These are phyloP conservation scores for Hsuehochloa calcarea DNA, from an alignment of 176 grass and related monocot species.

Conservation along the genomic window DNA sequence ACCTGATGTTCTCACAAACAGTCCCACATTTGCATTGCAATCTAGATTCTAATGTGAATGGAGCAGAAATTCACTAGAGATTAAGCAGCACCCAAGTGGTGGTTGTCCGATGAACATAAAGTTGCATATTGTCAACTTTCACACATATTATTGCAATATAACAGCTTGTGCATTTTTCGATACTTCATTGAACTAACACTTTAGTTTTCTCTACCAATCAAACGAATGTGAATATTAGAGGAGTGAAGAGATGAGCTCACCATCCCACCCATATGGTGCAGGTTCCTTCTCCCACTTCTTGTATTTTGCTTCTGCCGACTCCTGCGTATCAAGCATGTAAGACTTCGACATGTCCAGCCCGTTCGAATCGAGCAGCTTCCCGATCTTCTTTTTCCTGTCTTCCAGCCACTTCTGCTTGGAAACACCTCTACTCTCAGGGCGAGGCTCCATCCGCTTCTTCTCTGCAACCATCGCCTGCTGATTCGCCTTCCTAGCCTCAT, in stretches of 20 bases:
- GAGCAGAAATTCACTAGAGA: background rate
- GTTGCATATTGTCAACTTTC: background rate
- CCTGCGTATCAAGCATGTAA: slow-evolving; percentile 95
- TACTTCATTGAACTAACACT: background rate
- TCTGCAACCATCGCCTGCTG: slow-evolving; percentile 88
- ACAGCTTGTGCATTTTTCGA: background rate
- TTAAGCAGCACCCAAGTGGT: background rate
- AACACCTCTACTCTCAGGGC: slow-evolving; percentile 67
- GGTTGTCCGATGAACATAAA: background rate
- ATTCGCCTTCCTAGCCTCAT: slow-evolving; percentile 91
- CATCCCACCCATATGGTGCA: slow-evolving; percentile 88
- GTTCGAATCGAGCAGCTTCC: slow-evolving; percentile 88
- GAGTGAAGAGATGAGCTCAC: slow-evolving; percentile 34
- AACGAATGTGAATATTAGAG: background rate
- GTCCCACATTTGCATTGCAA: background rate
- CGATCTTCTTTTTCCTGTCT: slow-evolving; percentile 94
- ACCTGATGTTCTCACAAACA: background rate
- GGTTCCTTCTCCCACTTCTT: slow-evolving; percentile 99
- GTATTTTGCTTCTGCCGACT: slow-evolving; percentile 73
- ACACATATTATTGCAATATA: background rate
- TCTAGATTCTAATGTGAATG: background rate
- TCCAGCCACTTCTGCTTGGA: slow-evolving; percentile 97
- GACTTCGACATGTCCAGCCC: slow-evolving; percentile 90
- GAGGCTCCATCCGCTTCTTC: slow-evolving; percentile 89
- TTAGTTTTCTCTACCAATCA: background rate